These are phyloP conservation scores for Suillus variegatus DNA, from an alignment of 768 basidiomycete genomes.

Conservation along the genomic window DNA sequence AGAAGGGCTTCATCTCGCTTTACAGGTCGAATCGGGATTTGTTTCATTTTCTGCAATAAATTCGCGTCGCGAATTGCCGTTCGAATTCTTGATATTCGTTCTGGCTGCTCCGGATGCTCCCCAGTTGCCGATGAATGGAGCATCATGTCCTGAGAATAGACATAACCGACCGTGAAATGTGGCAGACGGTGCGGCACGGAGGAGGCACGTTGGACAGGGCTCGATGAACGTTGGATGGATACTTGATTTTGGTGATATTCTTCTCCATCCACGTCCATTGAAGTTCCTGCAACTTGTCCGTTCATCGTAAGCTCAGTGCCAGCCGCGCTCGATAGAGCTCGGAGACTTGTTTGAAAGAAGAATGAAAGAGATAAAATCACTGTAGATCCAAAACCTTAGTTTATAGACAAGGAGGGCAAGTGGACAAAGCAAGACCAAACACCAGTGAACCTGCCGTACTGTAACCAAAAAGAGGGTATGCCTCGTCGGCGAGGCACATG, in stretches of 20 bases:
- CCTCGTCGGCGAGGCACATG: too few species aligned
- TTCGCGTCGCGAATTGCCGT: conserved; percentile 59
- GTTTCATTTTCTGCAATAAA: conserved; percentile 71
- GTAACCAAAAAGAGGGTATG: background rate
- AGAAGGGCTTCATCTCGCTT: conserved; percentile 78
- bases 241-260: conserved; percentile 7
- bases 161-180: conserved; percentile 65
- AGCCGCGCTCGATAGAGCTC: conserved; percentile 6
- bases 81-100: conserved; percentile 78
- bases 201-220: conserved; percentile 28
- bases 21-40: conserved; percentile 74
- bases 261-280: conserved; percentile 32
- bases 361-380: conserved; percentile 3
- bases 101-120: conserved; percentile 72
- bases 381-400: conserved; percentile 2
- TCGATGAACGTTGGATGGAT: conserved; percentile 16
- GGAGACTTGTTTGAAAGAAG: conserved; percentile 7
- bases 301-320: conserved; percentile 13
- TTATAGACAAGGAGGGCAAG: conserved; percentile 1
- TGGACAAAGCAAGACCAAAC: conserved; percentile 6
- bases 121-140: conserved; percentile 67
- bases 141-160: conserved; percentile 88
- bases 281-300: conserved; percentile 21
- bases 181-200: conserved; percentile 32
- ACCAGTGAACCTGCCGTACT: background rate